phyloP scores from a whole-genome alignment of 2,329 filamentous ascomycete species.

The Colletotrichum salicis region DNA sequence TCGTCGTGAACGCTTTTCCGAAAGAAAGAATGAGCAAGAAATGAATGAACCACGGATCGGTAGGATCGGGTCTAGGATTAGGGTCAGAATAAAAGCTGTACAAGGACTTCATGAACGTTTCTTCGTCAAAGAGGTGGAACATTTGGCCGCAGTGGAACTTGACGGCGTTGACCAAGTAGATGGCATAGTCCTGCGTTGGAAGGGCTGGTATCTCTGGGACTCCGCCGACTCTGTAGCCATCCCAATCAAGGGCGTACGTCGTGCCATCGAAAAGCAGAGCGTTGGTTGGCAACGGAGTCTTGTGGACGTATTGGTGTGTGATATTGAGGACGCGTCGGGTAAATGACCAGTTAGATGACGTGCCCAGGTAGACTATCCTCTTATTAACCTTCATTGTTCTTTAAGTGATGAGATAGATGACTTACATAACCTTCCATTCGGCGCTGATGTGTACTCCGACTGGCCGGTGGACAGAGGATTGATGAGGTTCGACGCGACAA shows the following conservation, averaged over 20 bases:
- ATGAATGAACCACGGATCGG: constrained; percentile 61
- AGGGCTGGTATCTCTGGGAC: constrained; percentile 31
- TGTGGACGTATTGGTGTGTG: constrained; percentile 57
- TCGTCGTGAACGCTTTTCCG: constrained; percentile 62
- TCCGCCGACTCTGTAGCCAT: constrained; percentile 44
- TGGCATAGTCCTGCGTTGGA: constrained; percentile 57
- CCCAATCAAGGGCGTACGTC: constrained; percentile 63
- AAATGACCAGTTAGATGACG: constrained; percentile 68
- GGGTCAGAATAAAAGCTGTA: constrained; percentile 44
- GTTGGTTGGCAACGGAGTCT: constrained; percentile 53
- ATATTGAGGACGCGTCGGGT: constrained; percentile 59
- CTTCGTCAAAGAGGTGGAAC: constrained; percentile 65
- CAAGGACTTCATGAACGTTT: constrained; percentile 55
- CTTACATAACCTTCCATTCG: constrained; percentile 55
- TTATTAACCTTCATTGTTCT: constrained; percentile 7
- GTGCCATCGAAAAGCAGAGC: constrained; percentile 61
- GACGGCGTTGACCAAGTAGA: constrained; percentile 65
- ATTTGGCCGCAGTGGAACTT: constrained; percentile 66
- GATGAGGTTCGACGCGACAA: constrained; percentile 47
- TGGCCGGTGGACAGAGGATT: constrained; percentile 55
- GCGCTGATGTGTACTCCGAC: constrained; percentile 53
- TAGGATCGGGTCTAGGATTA: constrained; percentile 27
- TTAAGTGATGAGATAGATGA: constrained; percentile 6
- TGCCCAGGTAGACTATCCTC: constrained; percentile 60
- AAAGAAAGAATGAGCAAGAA: constrained; percentile 65